phyloP scores from a whole-genome alignment of 345 rosid species.

The Ceriops decandra region DNA sequence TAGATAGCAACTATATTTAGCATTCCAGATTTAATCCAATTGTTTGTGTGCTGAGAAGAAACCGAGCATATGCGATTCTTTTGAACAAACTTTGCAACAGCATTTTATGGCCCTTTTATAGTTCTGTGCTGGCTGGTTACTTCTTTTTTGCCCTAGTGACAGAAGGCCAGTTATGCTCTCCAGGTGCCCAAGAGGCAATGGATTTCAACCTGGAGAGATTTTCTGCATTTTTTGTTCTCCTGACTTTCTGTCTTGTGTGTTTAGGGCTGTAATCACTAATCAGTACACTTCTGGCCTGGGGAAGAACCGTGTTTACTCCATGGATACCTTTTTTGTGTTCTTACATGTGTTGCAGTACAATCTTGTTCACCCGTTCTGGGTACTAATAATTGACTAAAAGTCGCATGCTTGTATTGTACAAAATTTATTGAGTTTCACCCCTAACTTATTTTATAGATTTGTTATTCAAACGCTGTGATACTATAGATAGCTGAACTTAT shows the following conservation, averaged over 20 bases:
- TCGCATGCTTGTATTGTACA: neutral
- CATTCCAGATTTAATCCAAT: neutral
- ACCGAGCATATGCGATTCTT: neutral
- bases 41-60: neutral
- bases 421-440: neutral
- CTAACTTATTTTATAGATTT: no score
- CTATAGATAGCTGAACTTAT: no score
- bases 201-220: neutral
- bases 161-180: neutral
- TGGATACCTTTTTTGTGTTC: neutral
- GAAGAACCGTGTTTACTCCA: constrained; percentile 3
- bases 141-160: neutral
- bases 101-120: no score
- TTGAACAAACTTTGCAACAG: neutral
- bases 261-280: constrained; percentile 33
- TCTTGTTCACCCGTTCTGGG: neutral
- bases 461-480: no score
- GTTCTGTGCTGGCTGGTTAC: neutral
- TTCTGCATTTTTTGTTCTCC: constrained; percentile 3
- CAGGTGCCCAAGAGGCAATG: neutral
- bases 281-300: constrained; percentile 7
- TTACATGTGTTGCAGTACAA: neutral
- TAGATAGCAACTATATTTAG: neutral
- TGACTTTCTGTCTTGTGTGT: constrained; percentile 21
- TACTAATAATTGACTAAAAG: neutral